Conservation (phyloP, 73 alveolate genomes). For the Effrenium voratum region DNA sequence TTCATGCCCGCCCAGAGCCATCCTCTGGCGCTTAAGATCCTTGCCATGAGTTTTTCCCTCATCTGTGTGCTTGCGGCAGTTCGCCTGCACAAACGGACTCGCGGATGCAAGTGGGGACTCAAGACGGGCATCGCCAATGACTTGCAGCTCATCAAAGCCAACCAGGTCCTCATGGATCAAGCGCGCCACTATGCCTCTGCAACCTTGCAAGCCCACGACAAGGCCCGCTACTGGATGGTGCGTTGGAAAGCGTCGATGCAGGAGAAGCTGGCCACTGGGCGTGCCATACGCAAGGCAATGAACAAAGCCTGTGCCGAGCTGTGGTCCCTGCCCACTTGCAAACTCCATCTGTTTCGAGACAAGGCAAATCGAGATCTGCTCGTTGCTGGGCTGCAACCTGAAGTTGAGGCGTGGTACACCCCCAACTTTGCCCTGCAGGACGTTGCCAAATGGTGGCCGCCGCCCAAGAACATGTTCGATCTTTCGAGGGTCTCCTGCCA, state of each 20-base stretch:
- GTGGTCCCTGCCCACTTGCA: constrained; percentile 22
- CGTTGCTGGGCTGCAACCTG: constrained; percentile 18
- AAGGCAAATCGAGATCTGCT: too few relatives aligned
- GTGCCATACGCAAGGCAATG: constrained; percentile 61
- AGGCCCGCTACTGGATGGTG: constrained; percentile 31
- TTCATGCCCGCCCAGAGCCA: constrained; percentile 36
- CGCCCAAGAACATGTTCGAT: neutral
- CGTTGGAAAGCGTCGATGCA: constrained; percentile 69
- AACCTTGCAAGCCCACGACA: neutral
- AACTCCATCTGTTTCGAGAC: too few relatives aligned
- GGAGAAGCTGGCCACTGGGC: constrained; percentile 39
- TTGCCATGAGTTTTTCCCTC: too few relatives aligned
- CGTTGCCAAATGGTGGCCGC: constrained; percentile 7
- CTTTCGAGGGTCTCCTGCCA: constrained; percentile 30
- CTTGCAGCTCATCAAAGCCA: constrained; percentile 57
- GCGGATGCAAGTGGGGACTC: too few relatives aligned
- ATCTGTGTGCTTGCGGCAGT: too few relatives aligned
- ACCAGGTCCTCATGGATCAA: constrained; percentile 59
- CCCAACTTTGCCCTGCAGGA: constrained; percentile 20
- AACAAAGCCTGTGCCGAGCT: constrained; percentile 49
- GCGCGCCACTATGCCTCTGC: constrained; percentile 50
- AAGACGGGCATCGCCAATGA: constrained; percentile 38
- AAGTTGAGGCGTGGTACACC: neutral
- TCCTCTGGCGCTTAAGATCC: constrained; percentile 55
- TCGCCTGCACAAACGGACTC: too few relatives aligned